Percentiles rank a stretch among this genome's conserved stretches.
These are phyloP conservation scores for Przewalskia tangutica DNA, from an alignment of 257 asterid species.

Conservation along the genomic window DNA sequence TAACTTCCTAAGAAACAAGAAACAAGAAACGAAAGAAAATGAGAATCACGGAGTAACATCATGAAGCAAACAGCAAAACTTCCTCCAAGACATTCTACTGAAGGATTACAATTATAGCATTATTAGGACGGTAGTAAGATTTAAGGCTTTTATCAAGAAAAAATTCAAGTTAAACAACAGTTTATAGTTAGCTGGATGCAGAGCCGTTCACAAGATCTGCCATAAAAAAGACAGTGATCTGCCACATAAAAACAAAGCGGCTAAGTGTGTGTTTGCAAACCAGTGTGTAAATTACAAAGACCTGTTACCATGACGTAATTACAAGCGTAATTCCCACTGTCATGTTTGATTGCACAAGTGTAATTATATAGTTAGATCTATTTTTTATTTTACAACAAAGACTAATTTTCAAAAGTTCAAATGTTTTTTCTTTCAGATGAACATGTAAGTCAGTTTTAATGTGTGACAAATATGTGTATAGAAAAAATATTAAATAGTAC, in stretches of 20 bases:
- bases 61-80: neutral
- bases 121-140: neutral
- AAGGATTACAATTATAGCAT: neutral
- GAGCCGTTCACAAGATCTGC: neutral
- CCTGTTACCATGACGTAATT: no score
- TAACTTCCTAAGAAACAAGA: conserved; percentile 50
- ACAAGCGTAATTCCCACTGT: no score
- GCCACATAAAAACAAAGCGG: neutral
- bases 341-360: no score
- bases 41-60: neutral
- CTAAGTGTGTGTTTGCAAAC: neutral
- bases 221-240: neutral
- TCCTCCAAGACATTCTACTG: neutral
- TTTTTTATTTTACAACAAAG: no score
- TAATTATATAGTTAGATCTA: no score
- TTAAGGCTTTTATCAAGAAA: neutral
- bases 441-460: no score
- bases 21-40: neutral
- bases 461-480: no score
- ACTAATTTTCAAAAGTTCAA: no score
- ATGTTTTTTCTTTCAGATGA: no score
- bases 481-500: no score
- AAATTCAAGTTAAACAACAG: neutral
- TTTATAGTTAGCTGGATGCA: neutral
- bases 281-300: no score